Conservation (phyloP, 208 protist genomes). For the Leishmania braziliensis region DNA sequence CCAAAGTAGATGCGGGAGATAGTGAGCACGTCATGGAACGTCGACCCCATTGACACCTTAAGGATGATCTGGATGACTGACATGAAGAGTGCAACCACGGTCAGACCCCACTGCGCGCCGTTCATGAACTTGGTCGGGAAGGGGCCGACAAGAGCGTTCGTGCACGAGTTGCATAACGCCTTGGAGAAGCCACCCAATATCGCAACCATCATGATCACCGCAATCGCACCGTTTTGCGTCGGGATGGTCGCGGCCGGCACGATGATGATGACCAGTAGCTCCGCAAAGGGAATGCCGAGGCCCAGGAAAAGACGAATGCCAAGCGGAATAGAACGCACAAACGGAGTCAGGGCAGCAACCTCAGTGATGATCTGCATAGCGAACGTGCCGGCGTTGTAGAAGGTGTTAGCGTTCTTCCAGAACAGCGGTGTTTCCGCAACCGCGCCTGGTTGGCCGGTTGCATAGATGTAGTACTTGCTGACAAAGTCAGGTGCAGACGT, state of each 20-base stretch:
- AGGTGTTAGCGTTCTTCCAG: slow-evolving; percentile 80
- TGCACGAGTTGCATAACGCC: slow-evolving; percentile 77
- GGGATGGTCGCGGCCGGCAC: slow-evolving; percentile 44
- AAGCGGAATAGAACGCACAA: slow-evolving; percentile 59
- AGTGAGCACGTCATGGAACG: slow-evolving; percentile 50
- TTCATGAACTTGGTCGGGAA: slow-evolving; percentile 87
- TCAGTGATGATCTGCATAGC: slow-evolving; percentile 61
- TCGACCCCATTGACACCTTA: slow-evolving; percentile 62
- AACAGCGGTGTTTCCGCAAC: slow-evolving; percentile 44
- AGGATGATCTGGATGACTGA: slow-evolving; percentile 75
- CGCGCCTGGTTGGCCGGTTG: slow-evolving; percentile 49
- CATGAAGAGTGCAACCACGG: slow-evolving; percentile 59
- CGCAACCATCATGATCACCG: slow-evolving; percentile 64
- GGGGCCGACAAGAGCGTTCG: slow-evolving; percentile 76
- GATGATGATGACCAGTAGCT: slow-evolving; percentile 67
- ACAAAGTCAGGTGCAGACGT: slow-evolving; percentile 84
- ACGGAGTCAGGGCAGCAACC: slow-evolving; percentile 45
- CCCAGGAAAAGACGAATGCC: slow-evolving; percentile 48
- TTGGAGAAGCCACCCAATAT: slow-evolving; percentile 66
- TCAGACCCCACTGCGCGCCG: slow-evolving; percentile 69
- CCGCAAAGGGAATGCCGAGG: slow-evolving; percentile 53
- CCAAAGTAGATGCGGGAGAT: slow-evolving; percentile 82
- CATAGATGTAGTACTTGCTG: slow-evolving; percentile 74
- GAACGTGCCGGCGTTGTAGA: slow-evolving; percentile 80
- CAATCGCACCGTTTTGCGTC: slow-evolving; percentile 59